Base-by-base conservation (phyloP, 768 basidiomycete genomes). In the Symmetrospora coprosmae region DNA sequence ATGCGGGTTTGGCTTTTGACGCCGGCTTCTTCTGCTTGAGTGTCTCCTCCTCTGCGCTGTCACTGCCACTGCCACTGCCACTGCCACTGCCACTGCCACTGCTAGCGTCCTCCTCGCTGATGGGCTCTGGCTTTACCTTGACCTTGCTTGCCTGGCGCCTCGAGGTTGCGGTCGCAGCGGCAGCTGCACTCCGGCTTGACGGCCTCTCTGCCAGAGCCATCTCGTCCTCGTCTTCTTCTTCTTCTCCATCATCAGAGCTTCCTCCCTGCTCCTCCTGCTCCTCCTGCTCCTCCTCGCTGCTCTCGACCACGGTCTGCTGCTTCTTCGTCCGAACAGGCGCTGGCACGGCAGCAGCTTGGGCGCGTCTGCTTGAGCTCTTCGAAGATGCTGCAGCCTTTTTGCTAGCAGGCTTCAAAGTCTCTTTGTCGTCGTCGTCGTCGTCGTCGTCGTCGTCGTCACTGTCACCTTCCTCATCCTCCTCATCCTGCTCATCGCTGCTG, bases 251-350 rank as follows among this genome's bases (percentile, higher is more conserved):
- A 19, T 64, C 64, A 41, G 47, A 58, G 39, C 27, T 2, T 21
- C 2, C 40, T 21, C 33, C 61, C 21, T 51, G 25, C 25, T 25
- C 49, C 17, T 59, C 56, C 28, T 43, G 31, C 30, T 45, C 72
- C 28, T 73, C 71, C 50, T 71, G 69, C 9, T 71, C 70, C 17
- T 55, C 60, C n/a, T 49, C 56, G 40, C 39, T 40, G 19, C 28
- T 8, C 33, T 59, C 56, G 21, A 45, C 35, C 30, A 46, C 28
- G 17, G 46, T 59, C 62, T 27, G 21, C 45, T 11, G 50, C 60
- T 56, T 63, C 64, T 19, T 43, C 63, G 23, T 19, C 34, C 23
- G 60, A 64, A 50, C 62, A 61, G 17, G 35, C 47, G 41, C 67
- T 65, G 21, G 61, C 34, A 21, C 27, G 21, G 11, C 48, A 23